A percentile compares a stretch with the other conserved stretches of the same genome.
These are phyloP conservation scores for Fonsecaea pedrosoi DNA, from an alignment of 2,329 filamentous ascomycete genomes.

Conservation along the genomic window DNA sequence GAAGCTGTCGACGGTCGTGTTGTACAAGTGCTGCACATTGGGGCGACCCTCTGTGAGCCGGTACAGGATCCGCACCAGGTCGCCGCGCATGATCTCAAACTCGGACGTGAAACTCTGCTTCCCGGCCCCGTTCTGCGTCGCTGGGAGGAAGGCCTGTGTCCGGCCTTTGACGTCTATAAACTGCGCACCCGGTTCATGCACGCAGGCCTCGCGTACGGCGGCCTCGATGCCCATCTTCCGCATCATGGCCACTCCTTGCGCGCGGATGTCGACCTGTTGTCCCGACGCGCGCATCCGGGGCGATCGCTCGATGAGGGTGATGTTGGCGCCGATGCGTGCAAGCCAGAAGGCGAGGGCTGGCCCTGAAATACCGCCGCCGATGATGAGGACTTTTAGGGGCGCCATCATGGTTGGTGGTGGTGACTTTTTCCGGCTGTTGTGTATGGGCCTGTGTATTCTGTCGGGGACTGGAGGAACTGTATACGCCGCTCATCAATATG, in stretches of 20 bases:
- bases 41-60: slow-evolving; percentile 40
- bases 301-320: slow-evolving; percentile 54
- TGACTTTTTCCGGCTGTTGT: slow-evolving; percentile 35
- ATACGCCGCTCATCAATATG: no score
- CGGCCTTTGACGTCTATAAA: slow-evolving; percentile 54
- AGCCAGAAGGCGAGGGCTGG: slow-evolving; percentile 60
- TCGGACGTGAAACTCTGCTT: slow-evolving; percentile 58
- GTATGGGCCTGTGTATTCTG: no score
- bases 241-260: slow-evolving; percentile 59
- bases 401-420: slow-evolving; percentile 26
- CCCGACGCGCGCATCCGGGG: slow-evolving; percentile 56
- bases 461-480: no score
- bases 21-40: slow-evolving; percentile 46
- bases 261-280: slow-evolving; percentile 62
- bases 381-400: slow-evolving; percentile 57
- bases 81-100: slow-evolving; percentile 66
- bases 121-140: slow-evolving; percentile 48
- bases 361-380: slow-evolving; percentile 52
- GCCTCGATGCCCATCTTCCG: slow-evolving; percentile 61
- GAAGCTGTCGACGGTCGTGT: slow-evolving; percentile 43
- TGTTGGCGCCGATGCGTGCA: slow-evolving; percentile 46
- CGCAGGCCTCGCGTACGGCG: slow-evolving; percentile 47
- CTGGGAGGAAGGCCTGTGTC: slow-evolving; percentile 51
- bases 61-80: slow-evolving; percentile 60
- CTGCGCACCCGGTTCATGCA: slow-evolving; percentile 58